Conservation (phyloP, 495 filamentous ascomycete species). For the Penicillium angulare region DNA sequence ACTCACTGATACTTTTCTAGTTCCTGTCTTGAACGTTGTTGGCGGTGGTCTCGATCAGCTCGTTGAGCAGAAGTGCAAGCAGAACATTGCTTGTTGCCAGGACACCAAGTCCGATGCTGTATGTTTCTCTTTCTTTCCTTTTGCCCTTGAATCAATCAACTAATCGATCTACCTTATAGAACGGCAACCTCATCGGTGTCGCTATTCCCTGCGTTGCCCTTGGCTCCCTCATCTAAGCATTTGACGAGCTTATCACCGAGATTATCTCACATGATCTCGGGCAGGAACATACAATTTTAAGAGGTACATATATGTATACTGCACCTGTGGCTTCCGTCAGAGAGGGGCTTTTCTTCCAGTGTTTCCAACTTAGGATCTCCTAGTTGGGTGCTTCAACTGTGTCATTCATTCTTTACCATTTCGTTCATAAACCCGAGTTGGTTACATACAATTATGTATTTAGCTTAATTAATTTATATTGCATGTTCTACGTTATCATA, state of each 20-base stretch:
- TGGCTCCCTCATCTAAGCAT: conserved; percentile 38
- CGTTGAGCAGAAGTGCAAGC: conserved; percentile 46
- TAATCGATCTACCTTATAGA: conserved; percentile 8
- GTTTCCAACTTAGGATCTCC: background rate
- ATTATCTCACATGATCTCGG: background rate
- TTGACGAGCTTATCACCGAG: background rate
- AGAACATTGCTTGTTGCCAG: conserved; percentile 51
- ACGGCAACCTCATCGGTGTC: conserved; percentile 41
- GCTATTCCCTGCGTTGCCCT: conserved; percentile 45
- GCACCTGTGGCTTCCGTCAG: too few relatives aligned
- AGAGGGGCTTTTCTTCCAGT: background rate
- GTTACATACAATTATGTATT: background rate
- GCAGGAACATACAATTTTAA: background rate
- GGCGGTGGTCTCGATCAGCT: conserved; percentile 36
- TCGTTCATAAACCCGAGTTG: background rate
- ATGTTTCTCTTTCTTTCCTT: conserved; percentile 9
- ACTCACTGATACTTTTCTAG: conserved; percentile 1
- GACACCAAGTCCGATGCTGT: conserved; percentile 28
- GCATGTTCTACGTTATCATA: too few relatives aligned
- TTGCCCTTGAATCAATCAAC: background rate
- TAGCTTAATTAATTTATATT: too few relatives aligned
- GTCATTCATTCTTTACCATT: background rate
- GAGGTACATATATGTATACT: conserved; percentile 18
- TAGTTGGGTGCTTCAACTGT: background rate
- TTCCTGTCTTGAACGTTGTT: conserved; percentile 15